Base-by-base conservation (phyloP, 352 stramenopile genomes). In the Phytophthora parvispora region DNA sequence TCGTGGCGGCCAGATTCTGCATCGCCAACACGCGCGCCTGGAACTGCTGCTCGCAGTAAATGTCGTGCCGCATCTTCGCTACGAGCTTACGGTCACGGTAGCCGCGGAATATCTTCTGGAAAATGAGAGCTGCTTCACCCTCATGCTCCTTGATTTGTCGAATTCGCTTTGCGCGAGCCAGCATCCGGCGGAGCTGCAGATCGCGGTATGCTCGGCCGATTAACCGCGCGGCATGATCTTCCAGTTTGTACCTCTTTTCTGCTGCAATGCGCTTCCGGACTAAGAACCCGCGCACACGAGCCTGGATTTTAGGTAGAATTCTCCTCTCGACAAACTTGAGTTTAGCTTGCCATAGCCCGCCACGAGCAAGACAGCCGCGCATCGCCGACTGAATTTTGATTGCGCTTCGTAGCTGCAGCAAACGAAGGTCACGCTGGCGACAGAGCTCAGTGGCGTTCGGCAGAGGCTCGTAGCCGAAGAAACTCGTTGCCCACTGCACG, bases 381-480 rank as follows among this genome's bases (percentile, higher is more conserved):
- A 97, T 95, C 5, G 90, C 74, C 8, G 84, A 83, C 57, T 98
- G 92, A 56, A 98, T 93, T 58, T 81, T 76, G 38, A 93, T 71
- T 1, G 85, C 83, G 40, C 89, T 85, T 38, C 55, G 72, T 27
- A 80, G 22, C 51, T 92, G 59, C 1, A 86, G 62, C 6, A 84
- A 43, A 4, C 75, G 74, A 2, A 64, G 74, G 36, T 97, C 89
- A 7, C 88, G 84, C 48, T 92, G 70, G 2, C 64, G 64, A 32
- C 85, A 91, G 15, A 97, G 72, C 53, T 95, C 81, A 6, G 84
- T 68, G 28, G 92, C 92, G 54, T 97, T 92, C 8, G 89, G 88
- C 4, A 95, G 74, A 7, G 91, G 90, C 59, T 95, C 83, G 47
- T 93, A 96, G n/a, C 91, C 92, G 43, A 96, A 91, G 63, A 94